Evolutionary conservation across 257 asterid genomes (phyloP).

Genomic region (Petrea volubilis): DNA sequence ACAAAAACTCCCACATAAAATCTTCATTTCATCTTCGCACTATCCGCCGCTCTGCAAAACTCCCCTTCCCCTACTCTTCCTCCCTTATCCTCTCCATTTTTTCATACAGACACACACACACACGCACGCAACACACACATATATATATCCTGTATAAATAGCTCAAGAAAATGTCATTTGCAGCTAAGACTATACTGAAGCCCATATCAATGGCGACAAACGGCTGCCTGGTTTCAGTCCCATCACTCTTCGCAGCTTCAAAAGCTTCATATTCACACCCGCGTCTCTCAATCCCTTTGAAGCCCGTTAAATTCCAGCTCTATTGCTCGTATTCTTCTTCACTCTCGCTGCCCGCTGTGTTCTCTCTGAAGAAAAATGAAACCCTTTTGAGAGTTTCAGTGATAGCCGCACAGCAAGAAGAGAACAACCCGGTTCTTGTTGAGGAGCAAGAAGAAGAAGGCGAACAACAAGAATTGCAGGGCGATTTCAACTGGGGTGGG

Average conservation of each 20-base stretch:
- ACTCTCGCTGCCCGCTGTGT: constrained; percentile 23
- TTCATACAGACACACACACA: too few relatives aligned
- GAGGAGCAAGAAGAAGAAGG: constrained; percentile 40
- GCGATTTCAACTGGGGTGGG: constrained; percentile 31
- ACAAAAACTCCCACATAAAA: background rate
- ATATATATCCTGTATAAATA: background rate
- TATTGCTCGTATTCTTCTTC: constrained; percentile 50
- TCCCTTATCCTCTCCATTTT: constrained; percentile 17
- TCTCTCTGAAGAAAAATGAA: constrained; percentile 34
- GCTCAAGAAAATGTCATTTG: constrained; percentile 44
- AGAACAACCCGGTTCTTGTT: constrained; percentile 44
- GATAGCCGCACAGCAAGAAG: constrained; percentile 54
- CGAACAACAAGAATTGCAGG: constrained; percentile 29
- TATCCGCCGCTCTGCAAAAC: constrained; percentile 33
- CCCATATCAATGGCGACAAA: constrained; percentile 58
- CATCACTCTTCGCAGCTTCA: constrained; percentile 49
- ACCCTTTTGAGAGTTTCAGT: constrained; percentile 47
- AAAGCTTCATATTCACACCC: constrained; percentile 44
- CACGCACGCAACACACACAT: background rate
- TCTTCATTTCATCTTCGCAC: background rate
- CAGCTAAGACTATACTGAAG: constrained; percentile 43
- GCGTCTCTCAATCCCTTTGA: constrained; percentile 36
- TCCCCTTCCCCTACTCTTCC: constrained; percentile 23
- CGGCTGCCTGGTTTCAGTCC: constrained; percentile 50
- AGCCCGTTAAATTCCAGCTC: constrained; percentile 46